Evolutionary conservation across 257 asterid species (phyloP), one percentile per base, ranked within the genome.

Genomic region (Fraxinus pennsylvanica): DNA sequence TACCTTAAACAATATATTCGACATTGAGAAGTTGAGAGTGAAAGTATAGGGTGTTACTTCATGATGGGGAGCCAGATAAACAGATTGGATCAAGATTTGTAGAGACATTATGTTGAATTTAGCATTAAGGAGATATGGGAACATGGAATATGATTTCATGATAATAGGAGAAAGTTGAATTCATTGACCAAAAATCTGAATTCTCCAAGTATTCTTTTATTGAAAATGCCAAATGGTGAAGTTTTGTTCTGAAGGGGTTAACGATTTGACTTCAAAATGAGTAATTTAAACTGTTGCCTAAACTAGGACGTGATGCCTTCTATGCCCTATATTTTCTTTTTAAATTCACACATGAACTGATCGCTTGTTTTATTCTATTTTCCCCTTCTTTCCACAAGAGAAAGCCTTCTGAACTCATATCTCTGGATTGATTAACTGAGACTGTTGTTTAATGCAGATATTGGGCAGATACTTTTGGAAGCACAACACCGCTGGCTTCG

Each of bases 401-500:
- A 61, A 9, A 63, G 9, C 19, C 19, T 63, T 63, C 27, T 4
- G 0, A 43, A 25, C 63, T 75, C 67, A 43, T 47, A 32, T 32
- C 21, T 73, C 32, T 61, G 50, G 29, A 59, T 27, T n/a, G 76
- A 74, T 76, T 30, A 74, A 71, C 71, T 73, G 68, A 38, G 73
- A 80, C 71, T 61, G 15, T 78, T 74, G 80, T 74, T 78, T 76
- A 74, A 41, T 84, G 96, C 96, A 93, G 97, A 93, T 90, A 91
- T 93, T 84, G 87, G 89, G 76, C 96, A 89, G 87, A 93, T 93
- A 85, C 92, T 90, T 25, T 75, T 73, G 81, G 97, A 93, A 89
- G 97, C 97, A 54, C 94, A 90, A 69, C 90, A 90, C 81, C 89
- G 97, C 39, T 93, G 97, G 97, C 87, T 93, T 61, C 92, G 97